Conservation (phyloP, 441 rosid species). For the Adansonia gregorii region DNA sequence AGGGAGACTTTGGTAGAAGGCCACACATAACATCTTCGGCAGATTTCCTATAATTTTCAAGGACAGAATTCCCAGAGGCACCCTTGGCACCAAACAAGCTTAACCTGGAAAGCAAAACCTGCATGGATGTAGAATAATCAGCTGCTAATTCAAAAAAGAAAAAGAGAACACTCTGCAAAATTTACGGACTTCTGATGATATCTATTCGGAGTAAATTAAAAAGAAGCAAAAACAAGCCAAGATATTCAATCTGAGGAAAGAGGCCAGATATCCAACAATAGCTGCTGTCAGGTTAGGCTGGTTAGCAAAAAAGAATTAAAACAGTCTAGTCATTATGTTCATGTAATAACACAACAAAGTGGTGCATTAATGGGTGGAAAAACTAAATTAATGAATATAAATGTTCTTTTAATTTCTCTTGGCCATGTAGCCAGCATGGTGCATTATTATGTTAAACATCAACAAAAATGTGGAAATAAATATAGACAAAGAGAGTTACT, state of each 20-base stretch:
- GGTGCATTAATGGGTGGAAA: neutral
- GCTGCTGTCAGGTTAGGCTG: neutral
- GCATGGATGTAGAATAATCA: conserved; percentile 31
- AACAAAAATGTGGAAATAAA: neutral
- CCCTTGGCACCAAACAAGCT: conserved; percentile 71
- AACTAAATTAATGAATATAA: neutral
- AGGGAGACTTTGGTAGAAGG: conserved; percentile 84
- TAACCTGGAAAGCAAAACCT: conserved; percentile 85
- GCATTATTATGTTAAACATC: no score
- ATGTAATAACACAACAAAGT: neutral
- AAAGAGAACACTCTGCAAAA: neutral
- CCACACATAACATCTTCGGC: conserved; percentile 96
- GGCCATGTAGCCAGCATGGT: neutral
- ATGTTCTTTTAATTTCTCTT: neutral
- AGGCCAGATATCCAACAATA: neutral
- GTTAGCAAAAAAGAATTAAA: neutral
- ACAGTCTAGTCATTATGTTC: neutral
- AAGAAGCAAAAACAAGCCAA: neutral
- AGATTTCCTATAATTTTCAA: conserved; percentile 64
- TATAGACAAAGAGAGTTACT: no score
- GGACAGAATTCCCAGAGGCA: conserved; percentile 57
- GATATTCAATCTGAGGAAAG: neutral
- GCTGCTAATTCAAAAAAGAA: neutral
- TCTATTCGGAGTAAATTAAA: neutral
- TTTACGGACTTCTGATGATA: neutral